Base-by-base conservation (phyloP, 2,329 filamentous ascomycete genomes). In the Mariannaea elegans region DNA sequence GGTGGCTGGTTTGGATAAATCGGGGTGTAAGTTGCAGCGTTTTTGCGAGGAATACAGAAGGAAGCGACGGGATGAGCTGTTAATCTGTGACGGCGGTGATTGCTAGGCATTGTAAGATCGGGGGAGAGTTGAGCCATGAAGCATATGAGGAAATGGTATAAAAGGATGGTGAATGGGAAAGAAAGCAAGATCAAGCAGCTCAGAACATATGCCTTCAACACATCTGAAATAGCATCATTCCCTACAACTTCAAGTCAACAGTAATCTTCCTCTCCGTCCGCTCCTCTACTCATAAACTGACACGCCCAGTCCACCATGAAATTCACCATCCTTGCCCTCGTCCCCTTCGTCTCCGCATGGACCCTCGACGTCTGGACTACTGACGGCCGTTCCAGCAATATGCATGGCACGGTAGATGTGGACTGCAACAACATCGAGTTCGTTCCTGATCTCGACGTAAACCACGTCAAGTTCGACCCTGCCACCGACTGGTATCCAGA, bases 401-500 rank as follows among this genome's bases (percentile, higher is more conserved):
- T 59, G 42, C 44, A 59, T 21, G 56, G 56, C 42, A 59, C 34
- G 1, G 24, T 8, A 4, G 56, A 44, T 12, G 34, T 18, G 21
- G 29, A 23, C 13, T 59, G 56, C 50, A 54, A 47, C 16, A 18
- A 54, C 21, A 49, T 59, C 12, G 45, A 14, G 1, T 55, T 45
- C 32, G 32, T 19, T 4, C 56, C 50, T 9, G 34, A 34, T 13
- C 38, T 55, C 5, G 14, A 54, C 36, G 42, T 55, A 42, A 55
- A 55, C 45, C 50, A 23, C 29, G 44, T 47, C 49, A 42, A 44
- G 34, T 59, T 59, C 29, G n/a, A 54, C 49, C 49, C 50, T 8
- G 50, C 27, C 50, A 55, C 50, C 8, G 12, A 29, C 19, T 38
- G 31, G 21, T 27, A 44, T 19, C 36, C 49, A 1, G 50, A 59